Evolutionary conservation across 2,329 filamentous ascomycete species (phyloP).

Genomic region (Sclerotinia trifoliorum): DNA sequence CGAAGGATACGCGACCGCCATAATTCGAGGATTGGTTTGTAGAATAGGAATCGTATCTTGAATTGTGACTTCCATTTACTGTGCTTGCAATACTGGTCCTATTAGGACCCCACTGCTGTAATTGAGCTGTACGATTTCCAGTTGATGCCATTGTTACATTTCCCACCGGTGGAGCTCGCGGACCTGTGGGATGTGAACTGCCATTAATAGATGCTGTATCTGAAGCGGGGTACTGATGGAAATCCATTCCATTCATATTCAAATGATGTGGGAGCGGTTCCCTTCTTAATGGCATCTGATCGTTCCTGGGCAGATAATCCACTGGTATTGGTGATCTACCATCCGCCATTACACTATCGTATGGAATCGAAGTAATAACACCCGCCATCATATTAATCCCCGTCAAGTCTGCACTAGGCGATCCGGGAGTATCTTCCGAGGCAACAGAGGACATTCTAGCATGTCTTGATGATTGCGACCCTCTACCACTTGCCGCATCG

Average conservation of each 20-base stretch:
- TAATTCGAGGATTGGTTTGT: slow-evolving; percentile 40
- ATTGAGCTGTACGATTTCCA: slow-evolving; percentile 66
- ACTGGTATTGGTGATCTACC: slow-evolving; percentile 68
- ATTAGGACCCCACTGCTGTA: slow-evolving; percentile 71
- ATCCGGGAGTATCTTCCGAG: slow-evolving; percentile 67
- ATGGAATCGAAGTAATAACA: slow-evolving; percentile 84
- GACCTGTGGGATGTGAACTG: slow-evolving; percentile 58
- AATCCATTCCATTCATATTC: slow-evolving; percentile 75
- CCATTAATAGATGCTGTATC: slow-evolving; percentile 54
- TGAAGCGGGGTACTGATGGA: slow-evolving; percentile 82
- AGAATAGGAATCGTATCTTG: slow-evolving; percentile 64
- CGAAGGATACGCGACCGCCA: slow-evolving; percentile 51
- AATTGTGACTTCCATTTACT: slow-evolving; percentile 52
- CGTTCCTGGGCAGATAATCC: slow-evolving; percentile 68
- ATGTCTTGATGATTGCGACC: slow-evolving; percentile 72
- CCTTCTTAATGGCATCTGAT: slow-evolving; percentile 61
- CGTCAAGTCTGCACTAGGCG: slow-evolving; percentile 57
- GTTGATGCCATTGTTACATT: slow-evolving; percentile 68
- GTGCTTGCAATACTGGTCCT: slow-evolving; percentile 51
- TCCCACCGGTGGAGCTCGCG: slow-evolving; percentile 57
- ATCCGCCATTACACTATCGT: slow-evolving; percentile 67
- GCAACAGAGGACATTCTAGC: slow-evolving; percentile 69
- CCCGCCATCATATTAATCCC: slow-evolving; percentile 74
- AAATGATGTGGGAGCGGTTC: slow-evolving; percentile 81
- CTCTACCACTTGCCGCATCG: slow-evolving; percentile 59